Base-by-base conservation (phyloP, 768 basidiomycete species). In the Kwoniella shandongensis region DNA sequence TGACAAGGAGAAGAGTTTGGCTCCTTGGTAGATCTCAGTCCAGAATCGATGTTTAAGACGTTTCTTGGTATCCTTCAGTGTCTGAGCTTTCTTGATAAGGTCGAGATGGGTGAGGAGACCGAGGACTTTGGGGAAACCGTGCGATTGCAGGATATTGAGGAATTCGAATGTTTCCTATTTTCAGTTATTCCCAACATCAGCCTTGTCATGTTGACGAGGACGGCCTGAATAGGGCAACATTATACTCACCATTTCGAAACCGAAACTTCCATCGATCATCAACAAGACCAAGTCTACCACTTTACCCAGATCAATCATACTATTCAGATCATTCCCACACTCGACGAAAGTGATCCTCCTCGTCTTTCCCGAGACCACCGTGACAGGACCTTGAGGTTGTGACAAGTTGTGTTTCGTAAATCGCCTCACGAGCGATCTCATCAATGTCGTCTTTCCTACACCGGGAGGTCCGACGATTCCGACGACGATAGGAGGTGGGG, bases 91-190 rank as follows among this genome's bases (percentile, higher is more conserved):
- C 81, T 96, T 96, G 65, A 99, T 88, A 63, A 99, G 86, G 77
- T 98, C 96, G 39, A 98, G 85, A 77, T 99, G 96, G 44, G 91
- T 88, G 44, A 99, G 87, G 56, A 99, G 78, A 54, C 96, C 94
- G 61, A 99, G 91, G 67, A 98, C 91, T 81, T 98, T 99, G 2
- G 96, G 96, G 75, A 99, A 94, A 29, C 96, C 96, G 73, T 99
- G 96, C 0, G 91, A 83, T 79, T 97, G 92, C 23, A 99, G 86
- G 68, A 97, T 86, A 67, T 97, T 98, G 53, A 99, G 86, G 64
- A 98, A 97, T 78, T 99, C 96, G 69, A 99, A 98, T 0, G 91
- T 91, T 85, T 98, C 96, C 93, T 97, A 72, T 4, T n/a, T n/a
- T n/a, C n/a, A n/a, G n/a, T n/a, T n/a, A 46, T 6, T 32, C 32